Conservation (phyloP, 768 basidiomycete species). For the Trametes cinnabarina region DNA sequence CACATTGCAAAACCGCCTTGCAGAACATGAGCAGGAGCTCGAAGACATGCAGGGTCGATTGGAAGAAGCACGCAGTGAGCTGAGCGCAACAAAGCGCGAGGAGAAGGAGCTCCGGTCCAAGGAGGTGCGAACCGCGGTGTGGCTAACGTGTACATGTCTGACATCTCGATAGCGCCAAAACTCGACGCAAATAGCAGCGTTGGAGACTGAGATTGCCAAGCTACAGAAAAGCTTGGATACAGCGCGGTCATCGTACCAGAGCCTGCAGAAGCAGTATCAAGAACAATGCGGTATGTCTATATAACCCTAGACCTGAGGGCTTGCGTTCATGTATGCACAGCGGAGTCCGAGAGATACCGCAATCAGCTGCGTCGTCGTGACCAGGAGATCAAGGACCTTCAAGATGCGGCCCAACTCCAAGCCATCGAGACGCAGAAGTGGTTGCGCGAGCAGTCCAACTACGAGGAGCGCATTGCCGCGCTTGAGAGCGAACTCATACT, state of each 20-base stretch:
- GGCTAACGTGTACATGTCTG: conserved; percentile 18
- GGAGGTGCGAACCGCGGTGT: conserved; percentile 52
- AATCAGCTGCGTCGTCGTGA: conserved; percentile 73
- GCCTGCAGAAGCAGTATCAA: conserved; percentile 82
- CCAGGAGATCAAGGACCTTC: conserved; percentile 62
- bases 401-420: conserved; percentile 58
- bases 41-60: conserved; percentile 75
- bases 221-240: conserved; percentile 72
- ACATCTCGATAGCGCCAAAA: conserved; percentile 48
- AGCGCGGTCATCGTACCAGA: conserved; percentile 68
- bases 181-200: conserved; percentile 58
- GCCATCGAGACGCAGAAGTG: conserved; percentile 67
- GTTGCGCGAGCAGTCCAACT: conserved; percentile 61
- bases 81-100: conserved; percentile 79
- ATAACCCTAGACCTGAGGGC: neutral
- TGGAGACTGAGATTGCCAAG: conserved; percentile 80
- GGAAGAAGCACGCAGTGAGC: conserved; percentile 76
- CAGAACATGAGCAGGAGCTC: conserved; percentile 79
- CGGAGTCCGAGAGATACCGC: conserved; percentile 76
- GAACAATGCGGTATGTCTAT: conserved; percentile 76
- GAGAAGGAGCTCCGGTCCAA: conserved; percentile 90
- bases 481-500: conserved; percentile 71
- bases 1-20: conserved; percentile 60
- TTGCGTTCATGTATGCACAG: conserved; percentile 33
- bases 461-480: conserved; percentile 65